Evolutionary conservation across 1,284 basidiomycete genomes (phyloP), one percentile per base, ranked within the genome.

Genomic region (Paramarasmius palmivorus): DNA sequence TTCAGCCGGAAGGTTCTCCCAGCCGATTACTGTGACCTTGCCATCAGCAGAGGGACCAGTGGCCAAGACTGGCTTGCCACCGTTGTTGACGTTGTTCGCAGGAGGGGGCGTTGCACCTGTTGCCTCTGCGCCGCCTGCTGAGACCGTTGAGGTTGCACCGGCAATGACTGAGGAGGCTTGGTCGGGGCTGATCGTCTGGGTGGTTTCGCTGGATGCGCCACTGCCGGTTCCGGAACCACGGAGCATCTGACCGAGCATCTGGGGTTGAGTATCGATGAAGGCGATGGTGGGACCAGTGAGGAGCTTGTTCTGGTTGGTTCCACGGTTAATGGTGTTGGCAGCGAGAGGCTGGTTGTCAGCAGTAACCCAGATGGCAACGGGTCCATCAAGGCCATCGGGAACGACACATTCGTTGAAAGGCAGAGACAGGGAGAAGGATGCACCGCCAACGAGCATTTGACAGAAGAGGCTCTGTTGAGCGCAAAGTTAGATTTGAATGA

Each of bases 381-480:
- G 84, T 37, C 88, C 88, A 64, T 86, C 82, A 66, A 90, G 70
- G 50, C 78, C 79, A 1, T 61, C 42, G 23, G 88, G 90, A 10
- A 91, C 82, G 55, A 78, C 68, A 61, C 90, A 92, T 53, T 76
- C 58, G 60, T 69, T 61, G 61, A 88, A 65, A 4, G 88, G 83
- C 37, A 90, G 74, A 26, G 78, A 62, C 62, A 89, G 72, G 2
- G 88, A 74, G 62, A 68, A 68, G 48, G 82, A 68, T n/a, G 72
- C 59, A 35, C 86, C 85, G 36, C 88, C 90, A 51, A 83, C 62
- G 59, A 92, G 71, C 82, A 92, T 89, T 70, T 92, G 86, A 71
- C 91, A 93, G 70, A 77, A 83, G 32, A 90, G 65, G 51, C 65
- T 67, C 86, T 88, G 61, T 25, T 14, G 17, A 57, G 39, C 35